These are phyloP conservation scores for Psidium friedrichsthalianum DNA, from an alignment of 345 rosid species.

Conservation along the genomic window DNA sequence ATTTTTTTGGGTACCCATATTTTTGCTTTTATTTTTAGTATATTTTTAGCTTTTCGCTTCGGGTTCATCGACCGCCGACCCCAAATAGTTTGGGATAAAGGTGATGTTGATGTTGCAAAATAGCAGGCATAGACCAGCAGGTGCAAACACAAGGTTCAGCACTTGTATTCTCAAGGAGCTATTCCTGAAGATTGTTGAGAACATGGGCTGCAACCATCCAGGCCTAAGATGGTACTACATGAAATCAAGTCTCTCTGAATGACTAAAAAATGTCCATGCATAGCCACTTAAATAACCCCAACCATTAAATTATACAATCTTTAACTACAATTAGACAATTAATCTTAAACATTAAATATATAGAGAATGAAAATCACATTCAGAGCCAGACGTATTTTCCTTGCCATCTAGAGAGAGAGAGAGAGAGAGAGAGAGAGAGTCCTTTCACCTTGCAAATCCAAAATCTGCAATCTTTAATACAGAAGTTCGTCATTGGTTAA, in stretches of 20 bases:
- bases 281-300: not conserved
- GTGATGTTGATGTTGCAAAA: too few relatives aligned
- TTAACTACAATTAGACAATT: not conserved
- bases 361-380: not conserved
- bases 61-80: too few relatives aligned
- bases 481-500: slow-evolving; percentile 43
- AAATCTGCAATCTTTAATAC: slow-evolving; percentile 94
- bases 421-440: not conserved
- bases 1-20: too few relatives aligned
- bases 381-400: not conserved
- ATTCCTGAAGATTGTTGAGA: not conserved
- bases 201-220: not conserved
- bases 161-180: not conserved
- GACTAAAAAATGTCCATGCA: not conserved
- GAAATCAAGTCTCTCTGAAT: not conserved
- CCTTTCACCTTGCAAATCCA: slow-evolving; percentile 91
- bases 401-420: not conserved
- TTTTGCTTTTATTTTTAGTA: too few relatives aligned
- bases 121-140: not conserved
- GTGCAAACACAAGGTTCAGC: not conserved
- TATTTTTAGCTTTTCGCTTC: too few relatives aligned
- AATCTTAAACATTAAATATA: not conserved
- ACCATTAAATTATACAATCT: not conserved
- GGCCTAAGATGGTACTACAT: not conserved
- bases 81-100: too few relatives aligned